These are phyloP conservation scores for Yamadazyma diospyri DNA, from an alignment of 1,139 yeast species.

Conservation along the genomic window DNA sequence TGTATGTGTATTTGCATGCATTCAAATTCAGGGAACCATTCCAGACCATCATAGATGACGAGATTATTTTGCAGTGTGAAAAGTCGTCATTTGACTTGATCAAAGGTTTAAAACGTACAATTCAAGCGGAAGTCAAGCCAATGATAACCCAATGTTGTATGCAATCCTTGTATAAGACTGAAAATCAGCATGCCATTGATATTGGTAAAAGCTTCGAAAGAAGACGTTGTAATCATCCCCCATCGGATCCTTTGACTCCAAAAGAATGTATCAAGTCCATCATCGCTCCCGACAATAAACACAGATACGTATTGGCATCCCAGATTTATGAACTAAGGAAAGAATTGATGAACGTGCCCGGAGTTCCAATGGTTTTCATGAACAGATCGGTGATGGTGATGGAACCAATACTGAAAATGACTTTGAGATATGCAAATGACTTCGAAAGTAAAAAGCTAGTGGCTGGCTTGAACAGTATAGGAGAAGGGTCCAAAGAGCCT, in stretches of 20 bases:
- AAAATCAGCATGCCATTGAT: conserved; percentile 70
- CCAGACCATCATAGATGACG: conserved; percentile 84
- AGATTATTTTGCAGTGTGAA: conserved; percentile 62
- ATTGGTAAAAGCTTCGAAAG: conserved; percentile 83
- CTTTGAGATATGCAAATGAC: conserved; percentile 49
- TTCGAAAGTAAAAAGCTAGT: conserved; percentile 67
- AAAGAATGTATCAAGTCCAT: conserved; percentile 73
- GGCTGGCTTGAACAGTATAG: conserved; percentile 67
- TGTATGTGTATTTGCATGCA: conserved; percentile 76
- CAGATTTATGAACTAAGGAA: conserved; percentile 72
- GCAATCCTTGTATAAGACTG: conserved; percentile 71
- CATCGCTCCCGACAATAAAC: conserved; percentile 74
- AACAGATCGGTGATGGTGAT: conserved; percentile 90
- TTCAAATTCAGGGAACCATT: conserved; percentile 94
- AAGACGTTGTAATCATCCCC: conserved; percentile 56
- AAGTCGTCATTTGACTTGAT: conserved; percentile 66
- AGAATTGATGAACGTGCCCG: conserved; percentile 71
- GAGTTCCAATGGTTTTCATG: conserved; percentile 84
- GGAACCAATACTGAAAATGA: conserved; percentile 86
- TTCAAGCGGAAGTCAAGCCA: conserved; percentile 85
- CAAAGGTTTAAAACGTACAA: conserved; percentile 75
- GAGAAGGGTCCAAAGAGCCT: conserved; percentile 14
- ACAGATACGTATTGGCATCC: conserved; percentile 83
- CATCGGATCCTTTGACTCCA: conserved; percentile 61
- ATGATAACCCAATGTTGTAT: conserved; percentile 97